phyloP scores from a whole-genome alignment of 352 stramenopile species.

The Phytophthora constricta region DNA sequence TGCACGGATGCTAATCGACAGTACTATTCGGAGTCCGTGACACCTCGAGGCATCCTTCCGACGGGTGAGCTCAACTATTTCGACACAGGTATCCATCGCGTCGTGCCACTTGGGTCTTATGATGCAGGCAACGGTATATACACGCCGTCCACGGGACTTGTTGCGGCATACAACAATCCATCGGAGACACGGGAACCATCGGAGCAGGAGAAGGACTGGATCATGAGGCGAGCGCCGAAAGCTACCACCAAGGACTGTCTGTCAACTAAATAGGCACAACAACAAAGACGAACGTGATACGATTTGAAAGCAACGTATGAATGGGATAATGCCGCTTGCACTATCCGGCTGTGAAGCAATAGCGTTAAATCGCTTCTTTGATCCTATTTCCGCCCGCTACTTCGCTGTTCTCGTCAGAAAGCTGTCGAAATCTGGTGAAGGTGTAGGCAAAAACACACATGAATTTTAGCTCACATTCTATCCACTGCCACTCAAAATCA shows the following conservation, averaged over 20 bases:
- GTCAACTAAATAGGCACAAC: constrained; percentile 43
- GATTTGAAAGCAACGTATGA: neutral
- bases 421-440: constrained; percentile 62
- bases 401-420: constrained; percentile 43
- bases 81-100: constrained; percentile 64
- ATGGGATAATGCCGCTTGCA: neutral
- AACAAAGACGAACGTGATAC: constrained; percentile 17
- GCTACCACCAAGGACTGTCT: constrained; percentile 75
- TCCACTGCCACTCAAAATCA: neutral
- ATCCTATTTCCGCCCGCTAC: constrained; percentile 14
- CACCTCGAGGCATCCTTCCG: constrained; percentile 53
- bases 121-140: constrained; percentile 83
- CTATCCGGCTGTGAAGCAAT: too few species aligned
- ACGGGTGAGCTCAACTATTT: constrained; percentile 78
- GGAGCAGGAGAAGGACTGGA: constrained; percentile 67
- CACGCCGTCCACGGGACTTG: constrained; percentile 60
- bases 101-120: constrained; percentile 74
- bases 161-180: constrained; percentile 62
- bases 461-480: neutral
- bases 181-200: constrained; percentile 54
- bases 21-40: constrained; percentile 75
- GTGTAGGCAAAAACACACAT: neutral
- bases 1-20: constrained; percentile 67
- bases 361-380: constrained; percentile 9
- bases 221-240: constrained; percentile 63